Evolutionary conservation across 2,329 filamentous ascomycete genomes (phyloP).

Genomic region (Fusarium sacchari): DNA sequence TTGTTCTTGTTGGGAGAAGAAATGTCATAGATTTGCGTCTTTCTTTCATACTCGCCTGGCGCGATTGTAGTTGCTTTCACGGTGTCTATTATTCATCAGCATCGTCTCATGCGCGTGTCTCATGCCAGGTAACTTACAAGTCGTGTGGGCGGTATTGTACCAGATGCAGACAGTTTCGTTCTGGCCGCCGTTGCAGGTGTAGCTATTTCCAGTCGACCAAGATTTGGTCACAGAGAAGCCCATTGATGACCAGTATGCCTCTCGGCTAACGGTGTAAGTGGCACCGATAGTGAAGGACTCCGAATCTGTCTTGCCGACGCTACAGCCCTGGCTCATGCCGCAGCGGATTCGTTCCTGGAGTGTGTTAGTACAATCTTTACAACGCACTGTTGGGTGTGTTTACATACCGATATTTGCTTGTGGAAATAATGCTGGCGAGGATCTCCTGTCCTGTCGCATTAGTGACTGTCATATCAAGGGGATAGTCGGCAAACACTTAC

Average conservation of each 20-base stretch:
- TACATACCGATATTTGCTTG: neutral
- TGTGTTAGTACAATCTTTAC: neutral
- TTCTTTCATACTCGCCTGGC: neutral
- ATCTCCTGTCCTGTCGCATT: neutral
- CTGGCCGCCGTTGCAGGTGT: neutral
- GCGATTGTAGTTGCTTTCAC: fast-evolving
- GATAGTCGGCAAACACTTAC: neutral
- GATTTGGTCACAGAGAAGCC: neutral
- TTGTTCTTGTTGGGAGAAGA: neutral
- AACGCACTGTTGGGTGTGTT: neutral
- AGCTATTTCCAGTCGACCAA: neutral
- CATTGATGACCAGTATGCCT: neutral
- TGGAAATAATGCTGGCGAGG: neutral
- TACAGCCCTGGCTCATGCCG: neutral
- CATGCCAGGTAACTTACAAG: neutral
- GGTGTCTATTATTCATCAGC: neutral
- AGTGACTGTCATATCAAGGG: neutral
- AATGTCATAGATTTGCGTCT: neutral
- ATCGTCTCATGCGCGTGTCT: neutral
- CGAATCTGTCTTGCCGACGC: neutral
- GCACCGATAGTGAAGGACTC: neutral
- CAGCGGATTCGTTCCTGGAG: neutral
- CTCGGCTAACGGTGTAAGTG: fast-evolving
- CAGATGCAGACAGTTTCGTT: neutral
- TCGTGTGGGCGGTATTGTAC: neutral